Evolutionary conservation across 164 flowering plant genomes (phyloP).

Genomic region (Pachysandra terminalis): DNA sequence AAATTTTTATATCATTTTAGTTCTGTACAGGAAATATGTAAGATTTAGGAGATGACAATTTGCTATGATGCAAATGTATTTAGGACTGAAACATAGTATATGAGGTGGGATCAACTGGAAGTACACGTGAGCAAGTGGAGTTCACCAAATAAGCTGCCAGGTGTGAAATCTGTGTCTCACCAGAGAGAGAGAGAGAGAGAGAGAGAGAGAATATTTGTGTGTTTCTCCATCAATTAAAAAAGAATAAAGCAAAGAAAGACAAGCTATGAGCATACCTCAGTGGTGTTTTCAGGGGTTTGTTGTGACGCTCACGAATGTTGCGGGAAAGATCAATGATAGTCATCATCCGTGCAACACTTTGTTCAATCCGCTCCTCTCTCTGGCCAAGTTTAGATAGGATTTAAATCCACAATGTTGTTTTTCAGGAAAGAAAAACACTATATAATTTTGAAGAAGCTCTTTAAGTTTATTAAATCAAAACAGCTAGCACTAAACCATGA

Average conservation of each 20-base stretch:
- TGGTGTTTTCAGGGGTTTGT: conserved; percentile 91
- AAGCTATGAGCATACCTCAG: conserved; percentile 52
- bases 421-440: not conserved
- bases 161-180: no score
- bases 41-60: no score
- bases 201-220: not conserved
- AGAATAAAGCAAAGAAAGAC: not conserved
- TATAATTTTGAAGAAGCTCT: not conserved
- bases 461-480: not conserved
- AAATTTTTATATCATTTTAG: no score
- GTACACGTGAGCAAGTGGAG: no score
- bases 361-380: conserved; percentile 84
- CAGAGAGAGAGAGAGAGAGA: not conserved
- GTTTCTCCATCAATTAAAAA: not conserved
- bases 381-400: conserved; percentile 16
- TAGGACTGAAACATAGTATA: no score
- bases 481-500: not conserved
- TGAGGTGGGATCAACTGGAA: no score
- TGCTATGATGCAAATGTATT: no score
- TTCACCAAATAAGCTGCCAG: no score
- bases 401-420: not conserved
- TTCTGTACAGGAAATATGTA: no score
- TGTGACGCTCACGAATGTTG: conserved; percentile 91
- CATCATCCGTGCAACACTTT: conserved; percentile 93
- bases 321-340: conserved; percentile 94